These are phyloP conservation scores for Larix sibirica DNA, from an alignment of 83 land plant species.

Conservation along the genomic window DNA sequence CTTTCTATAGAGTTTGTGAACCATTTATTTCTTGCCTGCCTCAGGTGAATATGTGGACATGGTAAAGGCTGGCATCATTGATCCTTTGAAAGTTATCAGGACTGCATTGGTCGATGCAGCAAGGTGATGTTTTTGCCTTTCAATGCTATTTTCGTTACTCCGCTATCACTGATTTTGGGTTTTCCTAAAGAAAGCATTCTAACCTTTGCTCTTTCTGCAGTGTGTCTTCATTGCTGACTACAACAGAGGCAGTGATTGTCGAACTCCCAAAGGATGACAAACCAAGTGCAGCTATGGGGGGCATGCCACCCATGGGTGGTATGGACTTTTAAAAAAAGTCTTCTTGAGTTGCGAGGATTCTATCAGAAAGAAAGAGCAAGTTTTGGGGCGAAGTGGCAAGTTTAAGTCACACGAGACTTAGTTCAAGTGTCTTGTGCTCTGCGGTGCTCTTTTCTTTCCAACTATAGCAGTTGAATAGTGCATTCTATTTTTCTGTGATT, in stretches of 20 bases:
- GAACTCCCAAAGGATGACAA: conserved; percentile 84
- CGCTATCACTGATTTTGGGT: not conserved
- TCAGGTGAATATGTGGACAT: conserved; percentile 86
- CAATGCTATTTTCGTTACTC: not conserved
- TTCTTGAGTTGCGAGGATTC: not conserved
- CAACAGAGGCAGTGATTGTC: conserved; percentile 82
- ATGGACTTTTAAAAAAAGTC: conserved; percentile 49
- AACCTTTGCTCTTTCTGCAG: conserved; percentile 39
- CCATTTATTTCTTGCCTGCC: not conserved
- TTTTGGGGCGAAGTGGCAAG: not conserved
- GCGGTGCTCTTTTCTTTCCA: not conserved
- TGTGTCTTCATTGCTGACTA: conserved; percentile 88
- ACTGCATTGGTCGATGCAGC: conserved; percentile 82
- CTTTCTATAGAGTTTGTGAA: not conserved
- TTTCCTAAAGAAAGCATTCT: not conserved
- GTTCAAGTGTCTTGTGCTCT: not conserved
- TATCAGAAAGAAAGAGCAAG: not conserved
- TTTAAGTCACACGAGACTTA: not conserved
- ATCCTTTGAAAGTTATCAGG: conserved; percentile 67
- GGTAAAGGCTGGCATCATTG: conserved; percentile 73
- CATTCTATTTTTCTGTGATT: not conserved
- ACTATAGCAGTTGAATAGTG: not conserved
- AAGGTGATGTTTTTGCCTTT: conserved; percentile 51
- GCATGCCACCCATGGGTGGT: conserved; percentile 64
- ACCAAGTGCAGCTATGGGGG: conserved; percentile 59